phyloP scores from a whole-genome alignment of 164 flowering plant genomes.

The Tetrastigma voinierianum region DNA sequence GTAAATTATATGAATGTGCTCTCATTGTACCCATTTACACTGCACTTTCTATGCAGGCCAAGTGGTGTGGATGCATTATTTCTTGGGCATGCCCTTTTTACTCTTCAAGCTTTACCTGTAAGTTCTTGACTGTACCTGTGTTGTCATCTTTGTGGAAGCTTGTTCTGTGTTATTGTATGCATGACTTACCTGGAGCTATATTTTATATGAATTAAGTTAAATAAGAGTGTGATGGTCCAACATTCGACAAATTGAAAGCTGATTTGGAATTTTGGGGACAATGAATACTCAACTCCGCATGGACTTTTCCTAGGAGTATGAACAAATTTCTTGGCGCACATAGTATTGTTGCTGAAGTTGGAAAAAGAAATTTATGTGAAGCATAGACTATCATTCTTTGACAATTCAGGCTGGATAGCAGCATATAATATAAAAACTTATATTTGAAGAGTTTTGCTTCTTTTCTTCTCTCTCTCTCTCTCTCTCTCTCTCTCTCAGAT shows the following conservation, averaged over 20 bases:
- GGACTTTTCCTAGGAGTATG: neutral
- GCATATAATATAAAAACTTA: neutral
- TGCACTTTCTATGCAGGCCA: conserved; percentile 49
- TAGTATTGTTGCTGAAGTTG: neutral
- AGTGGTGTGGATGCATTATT: conserved; percentile 87
- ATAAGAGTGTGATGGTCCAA: too few relatives aligned
- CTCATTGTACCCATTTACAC: neutral
- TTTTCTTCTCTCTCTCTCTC: too few relatives aligned
- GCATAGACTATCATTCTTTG: neutral
- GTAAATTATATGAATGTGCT: neutral
- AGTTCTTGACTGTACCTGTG: conserved; percentile 32
- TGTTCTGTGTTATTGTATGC: neutral
- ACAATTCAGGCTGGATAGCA: neutral
- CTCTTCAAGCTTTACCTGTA: conserved; percentile 79
- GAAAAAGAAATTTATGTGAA: neutral
- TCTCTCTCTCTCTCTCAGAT: too few relatives aligned
- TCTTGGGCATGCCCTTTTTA: conserved; percentile 76
- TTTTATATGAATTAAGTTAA: neutral
- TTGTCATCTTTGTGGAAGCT: neutral
- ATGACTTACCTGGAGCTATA: neutral
- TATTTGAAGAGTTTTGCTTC: neutral
- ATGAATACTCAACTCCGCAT: neutral
- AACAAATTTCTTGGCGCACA: neutral
- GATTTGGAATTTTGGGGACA: neutral
- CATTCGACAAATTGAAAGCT: neutral